Base-by-base conservation (phyloP, 179 eudicot genomes). In the Actinidia polygama region DNA sequence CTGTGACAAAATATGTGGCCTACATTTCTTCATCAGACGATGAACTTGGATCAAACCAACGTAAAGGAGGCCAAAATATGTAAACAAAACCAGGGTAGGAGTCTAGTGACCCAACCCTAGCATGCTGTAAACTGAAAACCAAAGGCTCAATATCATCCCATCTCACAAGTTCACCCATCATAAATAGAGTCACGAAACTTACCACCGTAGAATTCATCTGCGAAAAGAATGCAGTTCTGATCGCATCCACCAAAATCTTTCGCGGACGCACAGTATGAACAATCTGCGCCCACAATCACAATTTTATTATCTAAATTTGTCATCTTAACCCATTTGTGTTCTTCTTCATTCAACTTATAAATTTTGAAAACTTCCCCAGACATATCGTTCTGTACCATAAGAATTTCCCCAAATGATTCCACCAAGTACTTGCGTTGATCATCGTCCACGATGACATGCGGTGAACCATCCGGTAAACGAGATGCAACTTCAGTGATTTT, bases 321-420 rank as follows among this genome's bases (percentile, higher is more conserved):
- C 47, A 67, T 0, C 44, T 67, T 36, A 30, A 66, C 71, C 44
- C 44, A 26, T 26, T 0, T 66, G 11, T 66, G 71, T 44, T 10
- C 44, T 64, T 26, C 70, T 24, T 66, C 71, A 66, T 66, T 30
- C 71, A 66, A 10, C 71, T 66, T 66, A 26, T 66, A 66, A 26
- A 66, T 18, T 44, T 30, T 66, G 14, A 66, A 66, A 26, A 6
- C 18, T 30, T 11, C 3, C n/a, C 72, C 12, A 26, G 12, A 11
- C 72, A 30, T 67, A 4, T 12, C 19, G 9, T 26, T 40, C 15
- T 2, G 72, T 3, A 46, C 74, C 47, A 70, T 16, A 8, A 70
- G 14, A 4, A 44, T 50, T 69, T 69, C 21, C 50, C 73, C 50
- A 15, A 46, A 14, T 14, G 73, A 40, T 6, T 14, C 73, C 47